Evolutionary conservation across 331 rosid genomes (phyloP).

Genomic region (Stylosanthes scabra): DNA sequence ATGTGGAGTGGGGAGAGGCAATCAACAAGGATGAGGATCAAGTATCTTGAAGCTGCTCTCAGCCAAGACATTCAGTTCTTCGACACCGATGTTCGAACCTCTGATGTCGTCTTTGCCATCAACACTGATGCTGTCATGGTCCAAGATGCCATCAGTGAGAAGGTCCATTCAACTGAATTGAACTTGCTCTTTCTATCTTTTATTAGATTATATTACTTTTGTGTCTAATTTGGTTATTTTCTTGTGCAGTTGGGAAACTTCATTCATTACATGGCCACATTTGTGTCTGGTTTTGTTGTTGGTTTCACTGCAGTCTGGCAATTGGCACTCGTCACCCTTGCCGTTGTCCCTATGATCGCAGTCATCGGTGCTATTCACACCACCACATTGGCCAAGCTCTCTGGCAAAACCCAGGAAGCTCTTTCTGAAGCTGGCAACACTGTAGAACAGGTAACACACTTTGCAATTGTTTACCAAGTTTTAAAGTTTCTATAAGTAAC

Average conservation of each 20-base stretch:
- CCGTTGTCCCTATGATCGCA: slow-evolving; percentile 95
- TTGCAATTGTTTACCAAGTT: slow-evolving; percentile 2
- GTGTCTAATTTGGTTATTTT: slow-evolving; percentile 12
- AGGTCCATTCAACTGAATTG: slow-evolving; percentile 55
- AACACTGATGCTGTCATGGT: slow-evolving; percentile 95
- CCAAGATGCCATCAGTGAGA: slow-evolving; percentile 98
- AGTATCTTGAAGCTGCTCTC: slow-evolving; percentile 90
- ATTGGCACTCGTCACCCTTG: slow-evolving; percentile 91
- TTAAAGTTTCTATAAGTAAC: neutral
- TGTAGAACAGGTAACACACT: slow-evolving; percentile 74
- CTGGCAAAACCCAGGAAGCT: slow-evolving; percentile 89
- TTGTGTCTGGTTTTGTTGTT: slow-evolving; percentile 93
- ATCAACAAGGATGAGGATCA: slow-evolving; percentile 94
- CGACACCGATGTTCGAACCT: slow-evolving; percentile 93
- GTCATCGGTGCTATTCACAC: slow-evolving; percentile 93
- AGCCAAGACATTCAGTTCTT: slow-evolving; percentile 91
- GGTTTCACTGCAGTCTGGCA: slow-evolving; percentile 99
- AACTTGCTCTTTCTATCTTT: neutral
- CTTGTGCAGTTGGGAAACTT: slow-evolving; percentile 90
- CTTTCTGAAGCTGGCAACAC: slow-evolving; percentile 94
- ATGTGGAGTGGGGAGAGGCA: slow-evolving; percentile 99
- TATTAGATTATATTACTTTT: slow-evolving; percentile 22
- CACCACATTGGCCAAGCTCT: slow-evolving; percentile 81
- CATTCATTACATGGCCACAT: slow-evolving; percentile 96
- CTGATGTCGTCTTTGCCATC: slow-evolving; percentile 92